phyloP scores from a whole-genome alignment of 768 basidiomycete species.

The Mycena amicta region DNA sequence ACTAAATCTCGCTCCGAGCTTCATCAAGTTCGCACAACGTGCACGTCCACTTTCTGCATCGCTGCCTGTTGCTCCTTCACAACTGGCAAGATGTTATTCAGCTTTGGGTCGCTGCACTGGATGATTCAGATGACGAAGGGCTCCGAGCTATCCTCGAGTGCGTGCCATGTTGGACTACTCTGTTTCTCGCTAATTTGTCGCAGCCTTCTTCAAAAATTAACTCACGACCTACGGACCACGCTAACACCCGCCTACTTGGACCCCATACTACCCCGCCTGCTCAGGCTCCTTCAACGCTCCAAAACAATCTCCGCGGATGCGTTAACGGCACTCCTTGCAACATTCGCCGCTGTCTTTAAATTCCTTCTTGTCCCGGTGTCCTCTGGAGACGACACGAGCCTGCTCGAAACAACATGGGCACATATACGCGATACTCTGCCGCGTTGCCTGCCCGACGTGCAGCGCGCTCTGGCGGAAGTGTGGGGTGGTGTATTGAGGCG shows the following conservation, averaged over 20 bases:
- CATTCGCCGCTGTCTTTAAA: conserved; percentile 71
- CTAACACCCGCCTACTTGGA: conserved; percentile 62
- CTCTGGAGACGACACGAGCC: conserved; percentile 41
- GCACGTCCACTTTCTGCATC: conserved; percentile 66
- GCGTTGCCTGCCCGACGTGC: conserved; percentile 69
- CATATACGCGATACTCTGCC: conserved; percentile 52
- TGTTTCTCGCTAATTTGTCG: conserved; percentile 11
- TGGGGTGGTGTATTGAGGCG: conserved; percentile 82
- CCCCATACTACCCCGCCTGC: conserved; percentile 52
- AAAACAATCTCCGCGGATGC: conserved; percentile 54
- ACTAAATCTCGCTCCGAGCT: conserved; percentile 76
- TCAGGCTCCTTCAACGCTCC: conserved; percentile 57
- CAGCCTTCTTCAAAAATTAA: conserved; percentile 77
- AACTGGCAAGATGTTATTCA: conserved; percentile 73
- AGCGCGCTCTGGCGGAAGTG: conserved; percentile 80
- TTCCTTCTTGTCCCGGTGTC: conserved; percentile 67
- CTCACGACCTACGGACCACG: conserved; percentile 80
- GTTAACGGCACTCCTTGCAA: conserved; percentile 65
- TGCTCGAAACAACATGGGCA: conserved; percentile 53
- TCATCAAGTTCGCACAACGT: conserved; percentile 67
- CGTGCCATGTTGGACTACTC: conserved; percentile 26
- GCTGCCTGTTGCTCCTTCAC: conserved; percentile 79
- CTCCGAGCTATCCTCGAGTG: conserved; percentile 77
- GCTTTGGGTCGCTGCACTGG: conserved; percentile 63
- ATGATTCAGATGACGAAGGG: conserved; percentile 69